Percentiles rank a stretch among this genome's conserved stretches.
These are phyloP conservation scores for Tolypocladium guangdongense DNA, from an alignment of 2,329 filamentous ascomycete species.

Conservation along the genomic window DNA sequence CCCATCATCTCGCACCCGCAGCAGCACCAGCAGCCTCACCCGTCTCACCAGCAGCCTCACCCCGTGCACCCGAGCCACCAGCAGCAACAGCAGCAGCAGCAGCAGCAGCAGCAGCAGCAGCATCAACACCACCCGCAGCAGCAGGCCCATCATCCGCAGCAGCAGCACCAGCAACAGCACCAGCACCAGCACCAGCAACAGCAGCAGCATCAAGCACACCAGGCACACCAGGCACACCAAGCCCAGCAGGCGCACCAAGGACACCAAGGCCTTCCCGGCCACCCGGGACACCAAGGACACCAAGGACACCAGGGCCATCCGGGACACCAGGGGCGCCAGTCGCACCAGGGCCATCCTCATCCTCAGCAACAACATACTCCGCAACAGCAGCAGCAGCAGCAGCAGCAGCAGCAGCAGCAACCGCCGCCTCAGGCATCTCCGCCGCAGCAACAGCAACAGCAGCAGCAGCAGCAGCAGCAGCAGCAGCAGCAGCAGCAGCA, in stretches of 20 bases:
- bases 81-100: constrained; percentile 20
- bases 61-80: constrained; percentile 15
- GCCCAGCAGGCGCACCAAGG: constrained; percentile 10
- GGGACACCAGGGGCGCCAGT: constrained; percentile 15
- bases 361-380: constrained; percentile 17
- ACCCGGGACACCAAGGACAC: constrained; percentile 13
- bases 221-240: constrained; percentile 15
- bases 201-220: constrained; percentile 12
- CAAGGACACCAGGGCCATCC: constrained; percentile 10
- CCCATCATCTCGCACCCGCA: constrained; percentile 32
- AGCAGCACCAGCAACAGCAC: constrained; percentile 15
- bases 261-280: constrained; percentile 8
- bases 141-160: constrained; percentile 19
- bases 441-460: constrained; percentile 12
- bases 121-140: constrained; percentile 18
- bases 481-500: constrained; percentile 17
- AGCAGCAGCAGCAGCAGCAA: constrained; percentile 13
- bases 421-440: constrained; percentile 13
- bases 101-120: constrained; percentile 16
- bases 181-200: constrained; percentile 13
- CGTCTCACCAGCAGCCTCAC: constrained; percentile 15
- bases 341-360: constrained; percentile 11
- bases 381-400: constrained; percentile 18
- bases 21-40: constrained; percentile 21
- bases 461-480: constrained; percentile 12